phyloP scores from a whole-genome alignment of 345 rosid species.

The Aquilaria sinensis region DNA sequence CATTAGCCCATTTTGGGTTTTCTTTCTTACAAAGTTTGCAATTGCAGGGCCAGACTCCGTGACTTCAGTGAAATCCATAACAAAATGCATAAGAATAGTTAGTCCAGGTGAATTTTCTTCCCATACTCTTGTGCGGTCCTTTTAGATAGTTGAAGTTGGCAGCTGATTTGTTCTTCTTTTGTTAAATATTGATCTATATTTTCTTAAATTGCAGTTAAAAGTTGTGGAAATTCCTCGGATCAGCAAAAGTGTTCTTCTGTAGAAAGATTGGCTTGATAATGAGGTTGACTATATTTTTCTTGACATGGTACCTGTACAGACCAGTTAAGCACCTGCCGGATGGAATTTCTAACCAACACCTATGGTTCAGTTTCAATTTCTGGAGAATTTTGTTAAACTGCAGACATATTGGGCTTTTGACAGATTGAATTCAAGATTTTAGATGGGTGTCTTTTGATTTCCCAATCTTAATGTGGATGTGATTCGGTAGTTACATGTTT shows the following conservation, averaged over 20 bases:
- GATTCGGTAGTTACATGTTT: too few species aligned
- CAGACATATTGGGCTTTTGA: too few species aligned
- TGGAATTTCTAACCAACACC: slow-evolving; percentile 6
- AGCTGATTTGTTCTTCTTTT: neutral
- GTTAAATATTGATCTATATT: neutral
- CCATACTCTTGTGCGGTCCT: neutral
- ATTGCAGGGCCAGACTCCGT: slow-evolving; percentile 42
- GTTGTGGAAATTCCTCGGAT: slow-evolving; percentile 16
- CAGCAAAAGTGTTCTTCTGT: slow-evolving; percentile 20
- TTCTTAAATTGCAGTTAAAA: slow-evolving; percentile 39
- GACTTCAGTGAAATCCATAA: slow-evolving; percentile 51
- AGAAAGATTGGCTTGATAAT: slow-evolving; percentile 20
- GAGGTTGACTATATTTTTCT: slow-evolving; percentile 12
- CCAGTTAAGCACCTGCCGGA: slow-evolving; percentile 19
- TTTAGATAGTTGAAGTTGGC: neutral
- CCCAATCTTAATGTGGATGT: too few species aligned
- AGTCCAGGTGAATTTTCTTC: slow-evolving; percentile 50
- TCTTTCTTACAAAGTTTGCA: slow-evolving; percentile 4
- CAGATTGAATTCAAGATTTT: too few species aligned
- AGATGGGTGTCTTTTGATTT: too few species aligned
- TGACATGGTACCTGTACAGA: slow-evolving; percentile 23
- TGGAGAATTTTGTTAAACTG: too few species aligned
- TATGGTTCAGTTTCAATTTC: neutral
- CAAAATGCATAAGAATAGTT: slow-evolving; percentile 56
- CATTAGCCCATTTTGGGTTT: neutral